phyloP scores from a whole-genome alignment of 2,329 filamentous ascomycete species.

The Trichoderma guizhouense region DNA sequence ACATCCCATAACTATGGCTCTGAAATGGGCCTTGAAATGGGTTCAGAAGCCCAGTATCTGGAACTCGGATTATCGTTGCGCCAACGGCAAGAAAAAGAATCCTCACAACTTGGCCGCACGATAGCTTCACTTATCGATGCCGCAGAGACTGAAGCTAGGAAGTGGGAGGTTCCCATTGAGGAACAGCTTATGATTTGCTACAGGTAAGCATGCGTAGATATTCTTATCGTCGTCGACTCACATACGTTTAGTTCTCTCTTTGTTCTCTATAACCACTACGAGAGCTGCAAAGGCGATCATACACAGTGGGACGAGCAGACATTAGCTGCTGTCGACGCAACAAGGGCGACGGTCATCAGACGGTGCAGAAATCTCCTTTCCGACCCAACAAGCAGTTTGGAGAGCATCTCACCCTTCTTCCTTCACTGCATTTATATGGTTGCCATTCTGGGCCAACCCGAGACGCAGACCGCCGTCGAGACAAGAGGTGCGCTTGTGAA shows the following conservation, averaged over 20 bases:
- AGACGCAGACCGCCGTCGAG: neutral
- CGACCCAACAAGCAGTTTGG: neutral
- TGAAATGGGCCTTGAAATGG: neutral
- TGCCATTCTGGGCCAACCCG: neutral
- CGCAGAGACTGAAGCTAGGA: neutral
- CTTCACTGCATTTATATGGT: neutral
- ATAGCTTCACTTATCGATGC: neutral
- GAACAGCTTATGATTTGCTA: neutral
- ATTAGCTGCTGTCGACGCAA: neutral
- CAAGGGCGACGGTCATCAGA: neutral
- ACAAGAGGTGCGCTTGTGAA: neutral
- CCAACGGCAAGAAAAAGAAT: neutral
- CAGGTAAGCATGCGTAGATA: neutral
- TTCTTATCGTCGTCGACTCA: neutral
- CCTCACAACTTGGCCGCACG: neutral
- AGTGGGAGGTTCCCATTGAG: neutral
- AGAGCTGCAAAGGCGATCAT: neutral
- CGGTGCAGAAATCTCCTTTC: neutral
- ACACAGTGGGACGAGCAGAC: neutral
- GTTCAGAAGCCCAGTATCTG: neutral
- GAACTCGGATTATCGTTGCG: neutral
- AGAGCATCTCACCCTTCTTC: neutral
- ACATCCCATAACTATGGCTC: neutral
- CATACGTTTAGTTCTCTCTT: neutral
- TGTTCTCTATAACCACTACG: neutral